These are phyloP conservation scores for Curvularia sp. DNA, from an alignment of 2,329 filamentous ascomycete species.

Conservation along the genomic window DNA sequence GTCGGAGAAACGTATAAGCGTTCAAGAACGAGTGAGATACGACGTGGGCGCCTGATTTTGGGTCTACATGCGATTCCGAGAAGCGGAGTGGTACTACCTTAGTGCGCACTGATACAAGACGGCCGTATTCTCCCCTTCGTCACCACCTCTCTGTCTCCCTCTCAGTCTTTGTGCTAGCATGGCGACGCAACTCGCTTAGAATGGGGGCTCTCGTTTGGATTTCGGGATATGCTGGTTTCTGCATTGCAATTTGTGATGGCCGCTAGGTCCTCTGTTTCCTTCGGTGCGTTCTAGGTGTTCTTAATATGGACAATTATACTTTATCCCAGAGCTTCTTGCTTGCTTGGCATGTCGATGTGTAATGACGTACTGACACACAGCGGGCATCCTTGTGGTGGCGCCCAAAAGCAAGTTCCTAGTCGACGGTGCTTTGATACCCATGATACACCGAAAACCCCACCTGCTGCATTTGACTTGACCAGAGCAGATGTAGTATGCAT, in stretches of 20 bases:
- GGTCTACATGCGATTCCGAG: slow-evolving; percentile 30
- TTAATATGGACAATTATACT: slow-evolving; percentile 38
- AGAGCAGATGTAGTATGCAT: neutral
- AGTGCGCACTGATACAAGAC: slow-evolving; percentile 40
- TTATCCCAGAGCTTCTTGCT: slow-evolving; percentile 12
- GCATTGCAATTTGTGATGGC: slow-evolving; percentile 41
- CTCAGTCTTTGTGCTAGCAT: slow-evolving; percentile 35
- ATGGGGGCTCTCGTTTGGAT: slow-evolving; percentile 40
- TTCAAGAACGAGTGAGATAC: slow-evolving; percentile 29
- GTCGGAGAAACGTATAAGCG: slow-evolving; percentile 22
- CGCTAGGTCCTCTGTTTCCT: slow-evolving; percentile 28
- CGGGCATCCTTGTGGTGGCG: neutral
- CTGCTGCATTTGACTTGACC: neutral
- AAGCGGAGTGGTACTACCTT: slow-evolving; percentile 32
- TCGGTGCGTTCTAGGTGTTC: slow-evolving; percentile 34
- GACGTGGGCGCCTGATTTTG: slow-evolving; percentile 40
- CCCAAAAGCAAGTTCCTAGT: slow-evolving; percentile 1
- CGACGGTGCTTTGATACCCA: neutral
- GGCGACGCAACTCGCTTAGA: slow-evolving; percentile 34
- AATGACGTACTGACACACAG: slow-evolving; percentile 1
- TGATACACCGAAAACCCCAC: neutral
- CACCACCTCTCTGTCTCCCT: slow-evolving; percentile 30
- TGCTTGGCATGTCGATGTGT: slow-evolving; percentile 2
- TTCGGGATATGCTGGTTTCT: slow-evolving; percentile 35
- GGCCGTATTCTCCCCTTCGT: slow-evolving; percentile 26